phyloP scores from a whole-genome alignment of 164 flowering plant species.

The Piper longum region DNA sequence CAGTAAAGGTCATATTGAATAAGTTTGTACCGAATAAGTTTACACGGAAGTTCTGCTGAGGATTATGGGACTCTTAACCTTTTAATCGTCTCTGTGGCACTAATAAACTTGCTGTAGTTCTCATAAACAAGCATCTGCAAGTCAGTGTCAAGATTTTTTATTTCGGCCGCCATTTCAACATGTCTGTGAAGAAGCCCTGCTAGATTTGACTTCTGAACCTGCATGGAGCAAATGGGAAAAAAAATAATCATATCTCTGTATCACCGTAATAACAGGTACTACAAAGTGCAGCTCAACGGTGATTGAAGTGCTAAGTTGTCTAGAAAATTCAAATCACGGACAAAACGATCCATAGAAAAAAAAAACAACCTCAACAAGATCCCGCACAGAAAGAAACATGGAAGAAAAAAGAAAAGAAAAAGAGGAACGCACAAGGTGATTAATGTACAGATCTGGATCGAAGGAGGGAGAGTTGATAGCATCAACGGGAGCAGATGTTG shows the following conservation, averaged over 20 bases:
- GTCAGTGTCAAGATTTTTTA: slow-evolving; percentile 95
- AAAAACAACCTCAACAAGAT: too few species aligned
- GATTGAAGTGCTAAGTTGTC: too few species aligned
- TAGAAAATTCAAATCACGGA: too few species aligned
- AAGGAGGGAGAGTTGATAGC: slow-evolving; percentile 73
- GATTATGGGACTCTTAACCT: slow-evolving; percentile 26
- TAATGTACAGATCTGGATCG: slow-evolving; percentile 89
- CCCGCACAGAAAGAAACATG: too few species aligned
- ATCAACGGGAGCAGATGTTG: slow-evolving; percentile 42
- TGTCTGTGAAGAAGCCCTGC: slow-evolving; percentile 85
- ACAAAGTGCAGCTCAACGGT: too few species aligned
- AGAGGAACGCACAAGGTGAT: slow-evolving; percentile 38
- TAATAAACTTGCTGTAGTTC: slow-evolving; percentile 94
- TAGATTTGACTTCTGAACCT: slow-evolving; percentile 79
- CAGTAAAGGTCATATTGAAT: neutral
- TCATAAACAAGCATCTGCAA: slow-evolving; percentile 98
- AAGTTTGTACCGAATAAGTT: neutral
- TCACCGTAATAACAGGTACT: neutral
- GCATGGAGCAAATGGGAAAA: slow-evolving; percentile 2
- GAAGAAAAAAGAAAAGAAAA: too few species aligned
- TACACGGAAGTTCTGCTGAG: neutral
- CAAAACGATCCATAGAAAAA: too few species aligned
- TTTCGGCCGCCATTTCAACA: slow-evolving; percentile 98
- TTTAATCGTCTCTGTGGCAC: slow-evolving; percentile 96
- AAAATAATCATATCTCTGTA: neutral